Conservation (phyloP, 257 asterid genomes). For the Nicotiana tomentosiformis region DNA sequence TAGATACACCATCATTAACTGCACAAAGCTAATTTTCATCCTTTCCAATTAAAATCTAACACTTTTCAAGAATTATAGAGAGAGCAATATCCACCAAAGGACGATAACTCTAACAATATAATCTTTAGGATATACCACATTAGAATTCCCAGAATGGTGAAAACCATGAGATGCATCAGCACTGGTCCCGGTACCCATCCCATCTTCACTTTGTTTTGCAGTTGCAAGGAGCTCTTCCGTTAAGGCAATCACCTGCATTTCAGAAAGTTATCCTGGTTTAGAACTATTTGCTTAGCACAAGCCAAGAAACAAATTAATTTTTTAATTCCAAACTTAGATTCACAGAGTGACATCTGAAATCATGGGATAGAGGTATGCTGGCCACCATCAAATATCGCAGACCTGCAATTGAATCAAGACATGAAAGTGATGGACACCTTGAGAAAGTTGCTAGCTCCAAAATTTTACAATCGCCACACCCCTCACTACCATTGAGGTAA, state of each 20-base stretch:
- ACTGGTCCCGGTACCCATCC: constrained; percentile 35
- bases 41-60: background rate
- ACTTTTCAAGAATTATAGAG: background rate
- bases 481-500: constrained; percentile 36
- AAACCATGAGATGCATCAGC: constrained; percentile 45
- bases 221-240: constrained; percentile 93
- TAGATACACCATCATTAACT: background rate
- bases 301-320: constrained; percentile 10
- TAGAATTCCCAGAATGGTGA: constrained; percentile 35
- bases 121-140: constrained; percentile 31
- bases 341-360: constrained; percentile 78
- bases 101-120: background rate
- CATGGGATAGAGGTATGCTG: constrained; percentile 64
- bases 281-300: constrained; percentile 11
- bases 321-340: constrained; percentile 57
- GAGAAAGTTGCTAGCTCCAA: constrained; percentile 38
- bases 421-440: constrained; percentile 77
- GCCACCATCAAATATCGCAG: constrained; percentile 77
- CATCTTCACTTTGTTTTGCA: constrained; percentile 66
- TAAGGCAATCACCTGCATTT: constrained; percentile 76
- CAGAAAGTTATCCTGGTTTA: constrained; percentile 16
- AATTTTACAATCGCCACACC: constrained; percentile 37
- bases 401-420: constrained; percentile 95
- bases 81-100: background rate
- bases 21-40: background rate